Evolutionary conservation across 176 grass and related monocot genomes (phyloP).

Genomic region (Puya raimondii): DNA sequence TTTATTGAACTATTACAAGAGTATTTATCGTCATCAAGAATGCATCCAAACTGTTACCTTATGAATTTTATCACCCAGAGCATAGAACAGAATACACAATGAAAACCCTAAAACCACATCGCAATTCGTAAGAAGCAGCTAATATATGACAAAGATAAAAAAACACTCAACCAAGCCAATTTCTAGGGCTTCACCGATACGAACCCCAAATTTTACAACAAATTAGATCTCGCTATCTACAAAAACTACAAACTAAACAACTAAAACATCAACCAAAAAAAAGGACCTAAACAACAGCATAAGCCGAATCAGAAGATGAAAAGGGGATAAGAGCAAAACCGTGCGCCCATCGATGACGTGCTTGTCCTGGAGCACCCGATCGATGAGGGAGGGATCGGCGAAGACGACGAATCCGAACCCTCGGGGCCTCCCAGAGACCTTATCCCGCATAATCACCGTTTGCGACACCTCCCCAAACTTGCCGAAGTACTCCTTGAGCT

Average conservation of each 20-base stretch:
- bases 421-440: slow-evolving; percentile 77
- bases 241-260: neutral
- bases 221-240: no score
- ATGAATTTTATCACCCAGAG: no score
- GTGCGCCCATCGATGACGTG: slow-evolving; percentile 90
- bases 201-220: no score
- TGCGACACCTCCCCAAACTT: slow-evolving; percentile 71
- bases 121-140: no score
- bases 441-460: slow-evolving; percentile 88
- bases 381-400: slow-evolving; percentile 62
- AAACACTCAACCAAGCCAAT: no score
- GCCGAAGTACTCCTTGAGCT: slow-evolving; percentile 82
- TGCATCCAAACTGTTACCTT: no score
- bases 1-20: no score
- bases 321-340: slow-evolving; percentile 20
- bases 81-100: no score
- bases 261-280: neutral
- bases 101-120: no score
- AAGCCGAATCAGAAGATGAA: neutral
- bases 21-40: no score
- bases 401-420: slow-evolving; percentile 99
- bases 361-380: slow-evolving; percentile 73
- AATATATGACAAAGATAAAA: no score
- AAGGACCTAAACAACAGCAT: neutral
- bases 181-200: no score